Evolutionary conservation across 345 rosid species (phyloP).

Genomic region (Laguncularia racemosa): DNA sequence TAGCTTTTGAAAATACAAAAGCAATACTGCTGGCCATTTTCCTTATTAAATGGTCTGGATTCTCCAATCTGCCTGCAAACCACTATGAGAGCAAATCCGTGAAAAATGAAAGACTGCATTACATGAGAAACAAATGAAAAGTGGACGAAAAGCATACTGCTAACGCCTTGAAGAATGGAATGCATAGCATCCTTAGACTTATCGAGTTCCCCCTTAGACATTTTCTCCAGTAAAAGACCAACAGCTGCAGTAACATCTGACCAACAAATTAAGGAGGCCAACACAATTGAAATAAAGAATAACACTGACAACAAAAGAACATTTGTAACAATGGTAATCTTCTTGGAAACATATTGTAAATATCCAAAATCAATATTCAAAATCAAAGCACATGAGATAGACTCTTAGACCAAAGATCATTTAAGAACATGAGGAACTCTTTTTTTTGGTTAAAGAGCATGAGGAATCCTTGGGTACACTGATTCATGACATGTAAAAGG

Average conservation of each 20-base stretch:
- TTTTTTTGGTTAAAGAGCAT: neutral
- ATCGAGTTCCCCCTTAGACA: conserved; percentile 81
- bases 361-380: too few species aligned
- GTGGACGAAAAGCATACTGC: conserved; percentile 45
- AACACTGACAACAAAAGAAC: neutral
- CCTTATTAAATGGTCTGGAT: conserved; percentile 60
- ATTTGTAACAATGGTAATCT: too few species aligned
- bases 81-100: conserved; percentile 19
- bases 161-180: conserved; percentile 89
- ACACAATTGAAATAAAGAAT: conserved; percentile 6
- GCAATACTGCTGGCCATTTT: conserved; percentile 92
- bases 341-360: too few species aligned
- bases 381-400: too few species aligned
- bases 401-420: neutral
- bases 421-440: conserved; percentile 8
- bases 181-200: conserved; percentile 69
- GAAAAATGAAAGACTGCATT: conserved; percentile 11
- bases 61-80: conserved; percentile 83
- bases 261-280: conserved; percentile 23
- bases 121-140: conserved; percentile 12
- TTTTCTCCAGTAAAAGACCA: conserved; percentile 82
- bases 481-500: conserved; percentile 28
- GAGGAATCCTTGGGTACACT: conserved; percentile 1
- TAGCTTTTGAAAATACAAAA: conserved; percentile 70
- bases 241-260: conserved; percentile 83